Evolutionary conservation across 768 basidiomycete genomes (phyloP).

Genomic region (Amanita fuliginea): DNA sequence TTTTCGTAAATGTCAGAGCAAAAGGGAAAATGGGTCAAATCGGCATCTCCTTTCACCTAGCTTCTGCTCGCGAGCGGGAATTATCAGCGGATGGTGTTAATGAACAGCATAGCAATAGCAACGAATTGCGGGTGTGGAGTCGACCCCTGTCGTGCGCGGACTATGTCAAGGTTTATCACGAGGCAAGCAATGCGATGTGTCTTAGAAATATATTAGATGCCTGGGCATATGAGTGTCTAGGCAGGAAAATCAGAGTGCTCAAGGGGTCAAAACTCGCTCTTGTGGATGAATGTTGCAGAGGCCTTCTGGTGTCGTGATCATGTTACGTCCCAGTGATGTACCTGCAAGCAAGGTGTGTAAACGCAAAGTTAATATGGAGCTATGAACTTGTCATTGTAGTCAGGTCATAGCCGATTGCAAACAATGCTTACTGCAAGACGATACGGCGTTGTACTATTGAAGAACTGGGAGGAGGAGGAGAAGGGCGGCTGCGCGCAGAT

Average conservation of each 20-base stretch:
- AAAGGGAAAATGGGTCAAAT: slow-evolving; percentile 30
- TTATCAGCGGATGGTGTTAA: slow-evolving; percentile 1
- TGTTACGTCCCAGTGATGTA: neutral
- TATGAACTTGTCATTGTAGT: no score
- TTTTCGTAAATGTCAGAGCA: slow-evolving; percentile 29
- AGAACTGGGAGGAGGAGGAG: no score
- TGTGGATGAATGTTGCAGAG: slow-evolving; percentile 34
- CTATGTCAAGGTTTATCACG: slow-evolving; percentile 52
- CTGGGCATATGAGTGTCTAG: slow-evolving; percentile 25
- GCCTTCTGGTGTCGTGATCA: slow-evolving; percentile 29
- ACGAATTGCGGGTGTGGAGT: slow-evolving; percentile 7
- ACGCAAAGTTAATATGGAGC: neutral
- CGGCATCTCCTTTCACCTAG: slow-evolving; percentile 37
- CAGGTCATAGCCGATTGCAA: no score
- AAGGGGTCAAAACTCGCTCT: slow-evolving; percentile 37
- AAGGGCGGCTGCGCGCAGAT: no score
- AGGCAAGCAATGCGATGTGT: slow-evolving; percentile 33
- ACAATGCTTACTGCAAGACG: no score
- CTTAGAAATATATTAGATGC: slow-evolving; percentile 40
- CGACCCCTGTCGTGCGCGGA: slow-evolving; percentile 24
- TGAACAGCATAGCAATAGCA: neutral
- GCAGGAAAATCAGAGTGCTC: slow-evolving; percentile 30
- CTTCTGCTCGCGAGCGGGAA: slow-evolving; percentile 10
- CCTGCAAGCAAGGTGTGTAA: neutral
- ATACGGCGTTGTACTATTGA: no score